A percentile compares a stretch with the other conserved stretches of the same genome.
phyloP scores from a whole-genome alignment of 768 basidiomycete genomes.

The Macrolepiota albuminosa region DNA sequence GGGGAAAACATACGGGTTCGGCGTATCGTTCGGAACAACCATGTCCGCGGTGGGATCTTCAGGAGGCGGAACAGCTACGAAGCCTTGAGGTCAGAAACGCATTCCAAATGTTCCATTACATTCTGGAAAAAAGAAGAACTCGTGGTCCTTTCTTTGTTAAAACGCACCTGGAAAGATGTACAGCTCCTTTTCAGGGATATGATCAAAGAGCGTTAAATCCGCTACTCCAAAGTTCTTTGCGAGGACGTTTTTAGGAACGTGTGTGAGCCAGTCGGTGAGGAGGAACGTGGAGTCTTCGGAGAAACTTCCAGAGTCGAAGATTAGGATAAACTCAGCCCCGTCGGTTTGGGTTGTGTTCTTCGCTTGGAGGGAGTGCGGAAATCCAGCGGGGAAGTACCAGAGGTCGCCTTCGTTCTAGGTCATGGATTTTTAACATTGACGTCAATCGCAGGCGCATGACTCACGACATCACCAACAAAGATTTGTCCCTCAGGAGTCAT shows the following conservation, averaged over 20 bases:
- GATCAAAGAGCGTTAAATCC: constrained; percentile 40
- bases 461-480: constrained; percentile 50
- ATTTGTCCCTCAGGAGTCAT: constrained; percentile 48
- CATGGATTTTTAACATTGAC: not conserved
- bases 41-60: constrained; percentile 35
- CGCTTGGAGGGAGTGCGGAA: constrained; percentile 53
- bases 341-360: constrained; percentile 35
- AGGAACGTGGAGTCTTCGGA: constrained; percentile 58
- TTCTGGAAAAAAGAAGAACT: too few relatives aligned
- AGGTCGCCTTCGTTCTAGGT: constrained; percentile 32
- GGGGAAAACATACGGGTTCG: constrained; percentile 49
- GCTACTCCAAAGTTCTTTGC: constrained; percentile 59
- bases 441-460: constrained; percentile 5
- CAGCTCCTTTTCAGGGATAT: constrained; percentile 48
- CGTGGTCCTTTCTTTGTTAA: too few relatives aligned
- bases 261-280: constrained; percentile 64
- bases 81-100: not conserved
- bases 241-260: constrained; percentile 44
- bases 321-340: constrained; percentile 51
- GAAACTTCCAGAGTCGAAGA: constrained; percentile 39
- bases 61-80: constrained; percentile 35
- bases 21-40: constrained; percentile 45
- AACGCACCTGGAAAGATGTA: constrained; percentile 45
- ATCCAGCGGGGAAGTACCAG: constrained; percentile 58
- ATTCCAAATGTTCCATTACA: too few relatives aligned